Conservation (phyloP, 2,329 filamentous ascomycete species). For the Calonectria leucothoes region DNA sequence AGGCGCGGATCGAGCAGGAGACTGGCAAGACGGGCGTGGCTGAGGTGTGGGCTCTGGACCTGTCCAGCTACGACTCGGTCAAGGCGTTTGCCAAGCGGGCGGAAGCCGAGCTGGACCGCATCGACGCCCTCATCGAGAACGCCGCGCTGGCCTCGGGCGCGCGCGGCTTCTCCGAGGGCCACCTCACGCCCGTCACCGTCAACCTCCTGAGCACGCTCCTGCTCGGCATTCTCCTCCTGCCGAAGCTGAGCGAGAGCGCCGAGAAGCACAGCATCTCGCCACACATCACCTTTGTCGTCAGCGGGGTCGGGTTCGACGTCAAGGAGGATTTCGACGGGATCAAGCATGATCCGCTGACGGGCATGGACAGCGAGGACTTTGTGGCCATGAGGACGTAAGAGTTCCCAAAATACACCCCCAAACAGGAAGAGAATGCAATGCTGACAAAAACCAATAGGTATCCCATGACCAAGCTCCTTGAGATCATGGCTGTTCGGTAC, state of each 20-base stretch:
- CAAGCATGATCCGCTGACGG: constrained; percentile 13
- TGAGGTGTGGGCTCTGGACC: constrained; percentile 24
- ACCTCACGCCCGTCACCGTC: constrained; percentile 56
- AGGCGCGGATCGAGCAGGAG: constrained; percentile 20
- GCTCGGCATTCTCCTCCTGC: constrained; percentile 56
- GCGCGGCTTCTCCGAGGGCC: constrained; percentile 48
- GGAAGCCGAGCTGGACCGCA: constrained; percentile 46
- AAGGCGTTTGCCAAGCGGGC: constrained; percentile 49
- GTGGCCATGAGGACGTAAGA: not conserved
- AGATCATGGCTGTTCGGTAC: constrained; percentile 39
- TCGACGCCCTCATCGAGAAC: constrained; percentile 58
- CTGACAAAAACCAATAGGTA: constrained; percentile 29
- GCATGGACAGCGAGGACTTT: constrained; percentile 2
- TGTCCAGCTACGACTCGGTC: constrained; percentile 29
- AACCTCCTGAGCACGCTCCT: constrained; percentile 61
- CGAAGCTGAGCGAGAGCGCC: constrained; percentile 52
- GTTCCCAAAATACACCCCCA: not conserved
- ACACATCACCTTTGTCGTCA: constrained; percentile 49
- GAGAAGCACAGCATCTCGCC: constrained; percentile 46
- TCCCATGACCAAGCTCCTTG: constrained; percentile 42
- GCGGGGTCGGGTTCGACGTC: constrained; percentile 12
- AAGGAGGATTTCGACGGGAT: constrained; percentile 15
- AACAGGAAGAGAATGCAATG: not conserved
- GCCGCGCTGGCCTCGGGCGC: constrained; percentile 41
- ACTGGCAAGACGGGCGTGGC: constrained; percentile 20